Evolutionary conservation across 2,329 filamentous ascomycete species (phyloP), one percentile per base, ranked within the genome.

Genomic region (Drechslerella dactyloides): DNA sequence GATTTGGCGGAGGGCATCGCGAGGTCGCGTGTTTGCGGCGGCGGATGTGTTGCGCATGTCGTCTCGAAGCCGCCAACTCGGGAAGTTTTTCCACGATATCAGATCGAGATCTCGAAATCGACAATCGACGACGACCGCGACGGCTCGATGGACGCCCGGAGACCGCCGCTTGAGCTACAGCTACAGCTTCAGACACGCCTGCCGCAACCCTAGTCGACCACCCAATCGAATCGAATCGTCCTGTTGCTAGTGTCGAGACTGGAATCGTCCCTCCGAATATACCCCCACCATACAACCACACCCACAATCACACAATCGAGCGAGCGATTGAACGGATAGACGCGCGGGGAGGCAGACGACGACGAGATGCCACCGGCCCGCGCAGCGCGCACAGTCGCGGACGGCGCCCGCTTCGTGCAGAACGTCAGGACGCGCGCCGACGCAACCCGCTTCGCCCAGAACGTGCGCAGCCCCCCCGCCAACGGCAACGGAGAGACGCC

Each of bases 401-500:
- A 70, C 55, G 66, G 66, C 59, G 55, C 66, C 46, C 66, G 66
- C 19, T 70, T 70, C 59, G 66, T 70, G 35, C 66, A 70, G 42
- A 70, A 70, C 33, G 59, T 70, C 66, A 70, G 63, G 51, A 70
- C 58, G 48, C 53, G 66, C 21, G 66, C 66, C 54, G 66, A 70
- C 27, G 66, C 66, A 51, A 70, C 66, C 59, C 66, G 66, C 33
- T 70, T 70, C 54, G 66, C 66, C 19, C 66, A 70, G 27, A 70
- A 70, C 40, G 50, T 70, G 23, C 66, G 66, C n/a, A 59, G 48
- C n/a, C 66, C 66, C 8, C 66, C 66, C 27, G 59, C 50, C 19
- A 40, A 33, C 0, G 69, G 69, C 3, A 64, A 40, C 1, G 73
- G 69, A 10, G 83, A 85, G 76, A 84, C 83, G 2, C 81, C 83